Evolutionary conservation across 1,139 yeast genomes (phyloP).

Genomic region (Saccharomyces hybrid): DNA sequence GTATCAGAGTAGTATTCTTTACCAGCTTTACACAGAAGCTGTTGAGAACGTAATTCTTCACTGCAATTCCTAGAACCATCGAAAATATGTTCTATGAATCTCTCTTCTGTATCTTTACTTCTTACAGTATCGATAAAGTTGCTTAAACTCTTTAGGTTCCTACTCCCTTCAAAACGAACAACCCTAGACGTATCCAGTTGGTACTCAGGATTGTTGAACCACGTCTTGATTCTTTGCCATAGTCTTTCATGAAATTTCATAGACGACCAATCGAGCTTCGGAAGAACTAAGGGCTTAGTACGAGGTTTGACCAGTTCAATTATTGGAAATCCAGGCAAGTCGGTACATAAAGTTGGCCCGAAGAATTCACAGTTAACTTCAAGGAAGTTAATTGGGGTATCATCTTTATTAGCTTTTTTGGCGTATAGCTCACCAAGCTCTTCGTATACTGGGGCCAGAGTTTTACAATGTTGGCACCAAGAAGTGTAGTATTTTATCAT

Average conservation of each 20-base stretch:
- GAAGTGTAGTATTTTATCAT: conserved; percentile 45
- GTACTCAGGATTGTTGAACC: conserved; percentile 15
- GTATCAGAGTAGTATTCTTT: conserved; percentile 7
- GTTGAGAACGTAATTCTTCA: background rate
- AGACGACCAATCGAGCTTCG: conserved; percentile 2
- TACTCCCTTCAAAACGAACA: conserved; percentile 21
- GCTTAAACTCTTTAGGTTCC: conserved; percentile 18
- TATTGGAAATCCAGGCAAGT: conserved; percentile 31
- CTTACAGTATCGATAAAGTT: conserved; percentile 18
- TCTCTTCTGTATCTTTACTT: conserved; percentile 1
- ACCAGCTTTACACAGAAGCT: conserved; percentile 12
- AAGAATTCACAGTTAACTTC: conserved; percentile 31
- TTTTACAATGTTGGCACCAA: conserved; percentile 73
- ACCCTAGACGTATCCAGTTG: conserved; percentile 17
- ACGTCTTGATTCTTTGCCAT: conserved; percentile 8
- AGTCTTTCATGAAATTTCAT: conserved; percentile 5
- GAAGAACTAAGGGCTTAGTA: conserved; percentile 1
- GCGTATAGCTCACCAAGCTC: conserved; percentile 15
- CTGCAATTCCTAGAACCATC: conserved; percentile 9
- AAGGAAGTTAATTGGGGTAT: conserved; percentile 20
- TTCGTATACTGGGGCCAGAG: conserved; percentile 49
- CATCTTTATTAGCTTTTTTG: conserved; percentile 5
- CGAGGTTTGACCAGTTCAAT: conserved; percentile 27
- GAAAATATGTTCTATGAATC: conserved; percentile 3
- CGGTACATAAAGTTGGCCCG: conserved; percentile 24